Evolutionary conservation across 352 stramenopile genomes (phyloP), one percentile per base, ranked within the genome.

Genomic region (Phytophthora agathidicida): DNA sequence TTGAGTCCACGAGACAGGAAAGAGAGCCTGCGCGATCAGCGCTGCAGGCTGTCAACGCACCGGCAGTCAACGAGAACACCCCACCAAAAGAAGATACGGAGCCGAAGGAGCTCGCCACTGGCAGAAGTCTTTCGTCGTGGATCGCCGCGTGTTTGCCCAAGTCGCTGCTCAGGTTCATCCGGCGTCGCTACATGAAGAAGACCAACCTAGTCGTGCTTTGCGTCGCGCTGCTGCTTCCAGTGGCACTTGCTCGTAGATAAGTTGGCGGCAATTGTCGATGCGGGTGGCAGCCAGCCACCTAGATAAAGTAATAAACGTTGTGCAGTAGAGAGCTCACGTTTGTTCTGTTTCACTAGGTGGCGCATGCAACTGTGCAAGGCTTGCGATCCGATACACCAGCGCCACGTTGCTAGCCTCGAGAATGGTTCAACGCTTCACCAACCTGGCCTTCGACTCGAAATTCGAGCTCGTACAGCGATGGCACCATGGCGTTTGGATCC

Each of bases 141-240:
- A 45, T 72, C 20, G 43, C 45, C 7, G 30, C 51, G 3, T 69
- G 60, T 39, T 26, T 79, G 35, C 66, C 70, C 3, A 62, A 68
- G 53, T 68, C 70, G 6, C 33, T 75, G 26, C 36, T 76, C 9
- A 39, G 24, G 13, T 79, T 76, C 44, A 41, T 79, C 20, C 70
- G 58, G 22, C 56, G 22, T 22, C 70, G 70, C 39, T 75, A 62
- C 45, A 56, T 79, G 44, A 66, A 73, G 47, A 68, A 60, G 62
- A 76, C 70, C 16, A 79, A 68, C 50, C 24, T 79, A 5, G 57
- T 73, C 26, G 17, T 79, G 33, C 54, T 79, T 1, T 76, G 70
- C 35, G 57, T 79, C 14, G 70, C 70, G 23, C 56, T 79, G 48
- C 35, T 76, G 32, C 51, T 79, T 19, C 70, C 70, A 3, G 57